Base-by-base conservation (phyloP, 2,329 filamentous ascomycete genomes). In the Calonectria pauciramosa region DNA sequence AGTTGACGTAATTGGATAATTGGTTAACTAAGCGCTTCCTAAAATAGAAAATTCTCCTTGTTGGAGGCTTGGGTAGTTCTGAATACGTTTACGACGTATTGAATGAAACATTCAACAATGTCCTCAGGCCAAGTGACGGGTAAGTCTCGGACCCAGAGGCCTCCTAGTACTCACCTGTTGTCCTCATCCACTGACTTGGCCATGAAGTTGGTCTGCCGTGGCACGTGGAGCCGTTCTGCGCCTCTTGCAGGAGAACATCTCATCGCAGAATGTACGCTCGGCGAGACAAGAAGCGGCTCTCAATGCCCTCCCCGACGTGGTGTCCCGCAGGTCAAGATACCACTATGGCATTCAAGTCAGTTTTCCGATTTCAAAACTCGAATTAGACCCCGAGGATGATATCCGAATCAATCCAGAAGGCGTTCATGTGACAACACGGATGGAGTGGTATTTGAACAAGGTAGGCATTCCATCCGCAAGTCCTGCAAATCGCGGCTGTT, bases 31-130 rank as follows among this genome's bases (percentile, higher is more conserved):
- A 68, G 2, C 10, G 10, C n/a, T 20, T 13, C 20, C 32, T 26
- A 5, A 5, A 20, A 32, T 26, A 73, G 71, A 65, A 73, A 41
- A 70, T 66, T 16, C 38, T 73, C 6, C 60, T 73, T 1, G 71
- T 73, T 14, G 71, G 71, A 8, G 71, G 71, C 13, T 52, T 73
- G 51, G 71, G 71, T 18, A 67, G 63, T 49, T 66, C 60, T 23
- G 18, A 32, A 2, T 71, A 71, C 34, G 44, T 71, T 28, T 36
- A 59, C 36, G 28, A 52, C 18, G 36, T 71, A 2, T 26, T 71
- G 18, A 26, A 64, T 14, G 51, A 59, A 4, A 28, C 28, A 13
- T 71, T 71, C 20, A 23, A 16, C n/a, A 71, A 49, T 14, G 69
- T 71, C 18, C 56, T 71, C 23, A 36, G 68, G 20, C 68, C 68